phyloP scores from a whole-genome alignment of 1,139 yeast species.

The Sugiyamaella novakii region DNA sequence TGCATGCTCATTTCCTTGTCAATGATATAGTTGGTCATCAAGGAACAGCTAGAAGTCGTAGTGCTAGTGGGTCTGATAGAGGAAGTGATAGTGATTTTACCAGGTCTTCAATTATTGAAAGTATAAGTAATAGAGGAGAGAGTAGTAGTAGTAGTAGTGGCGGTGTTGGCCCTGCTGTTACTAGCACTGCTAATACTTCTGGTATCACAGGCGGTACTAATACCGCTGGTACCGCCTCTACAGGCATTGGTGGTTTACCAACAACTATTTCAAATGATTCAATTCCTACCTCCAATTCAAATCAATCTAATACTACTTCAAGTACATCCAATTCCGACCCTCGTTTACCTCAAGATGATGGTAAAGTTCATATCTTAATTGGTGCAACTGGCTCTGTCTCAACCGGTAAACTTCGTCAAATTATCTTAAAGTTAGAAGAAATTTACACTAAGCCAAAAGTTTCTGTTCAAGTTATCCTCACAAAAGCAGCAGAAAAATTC shows the following conservation, averaged over 20 bases:
- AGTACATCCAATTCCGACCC: conserved; percentile 53
- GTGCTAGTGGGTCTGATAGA: conserved; percentile 44
- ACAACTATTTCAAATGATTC: background rate
- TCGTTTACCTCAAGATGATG: conserved; percentile 86
- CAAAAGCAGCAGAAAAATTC: conserved; percentile 82
- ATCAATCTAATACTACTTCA: background rate
- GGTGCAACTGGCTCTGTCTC: conserved; percentile 93
- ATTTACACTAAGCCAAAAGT: conserved; percentile 74
- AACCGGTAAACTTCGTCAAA: conserved; percentile 70
- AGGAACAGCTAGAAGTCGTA: conserved; percentile 45
- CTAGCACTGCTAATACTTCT: background rate
- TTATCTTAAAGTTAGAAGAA: conserved; percentile 74
- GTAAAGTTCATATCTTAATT: conserved; percentile 78
- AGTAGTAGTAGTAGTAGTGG: conserved; percentile 9
- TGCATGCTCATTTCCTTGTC: conserved; percentile 80
- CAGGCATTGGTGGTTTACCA: background rate
- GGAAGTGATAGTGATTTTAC: conserved; percentile 20
- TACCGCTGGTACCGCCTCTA: background rate
- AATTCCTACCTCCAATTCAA: background rate
- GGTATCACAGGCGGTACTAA: background rate
- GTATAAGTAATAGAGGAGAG: conserved; percentile 5
- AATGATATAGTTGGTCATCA: conserved; percentile 68
- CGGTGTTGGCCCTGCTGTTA: conserved; percentile 6
- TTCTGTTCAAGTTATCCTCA: conserved; percentile 77
- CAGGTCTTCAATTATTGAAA: conserved; percentile 13